These are phyloP conservation scores for Lichtheimia corymbifera DNA, from an alignment of 371 early-diverging fungal species.

Conservation along the genomic window DNA sequence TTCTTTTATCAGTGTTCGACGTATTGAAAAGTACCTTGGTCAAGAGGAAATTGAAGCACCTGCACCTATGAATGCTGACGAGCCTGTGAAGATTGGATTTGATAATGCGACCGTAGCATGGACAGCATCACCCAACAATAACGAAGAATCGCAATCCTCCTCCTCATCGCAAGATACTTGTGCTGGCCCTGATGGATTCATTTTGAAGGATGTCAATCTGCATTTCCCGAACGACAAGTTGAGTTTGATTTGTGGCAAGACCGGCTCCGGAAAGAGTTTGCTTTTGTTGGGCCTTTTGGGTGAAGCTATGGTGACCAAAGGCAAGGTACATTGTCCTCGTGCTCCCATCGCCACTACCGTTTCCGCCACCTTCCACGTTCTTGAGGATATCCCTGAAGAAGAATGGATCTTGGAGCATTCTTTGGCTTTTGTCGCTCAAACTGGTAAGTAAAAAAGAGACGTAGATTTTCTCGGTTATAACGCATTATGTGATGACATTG, in stretches of 20 bases:
- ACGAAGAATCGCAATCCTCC: slow-evolving; percentile 22
- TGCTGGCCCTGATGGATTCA: slow-evolving; percentile 37
- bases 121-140: slow-evolving; percentile 23
- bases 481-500: not conserved
- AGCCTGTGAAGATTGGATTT: slow-evolving; percentile 48
- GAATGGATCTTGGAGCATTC: slow-evolving; percentile 32
- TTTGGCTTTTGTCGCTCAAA: slow-evolving; percentile 37
- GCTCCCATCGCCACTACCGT: slow-evolving; percentile 32
- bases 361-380: slow-evolving; percentile 10
- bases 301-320: slow-evolving; percentile 46
- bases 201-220: slow-evolving; percentile 46
- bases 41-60: slow-evolving; percentile 68
- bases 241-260: slow-evolving; percentile 62
- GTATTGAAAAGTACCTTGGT: slow-evolving; percentile 75
- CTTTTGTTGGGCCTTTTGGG: slow-evolving; percentile 69
- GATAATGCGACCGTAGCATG: slow-evolving; percentile 48
- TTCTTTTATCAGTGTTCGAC: slow-evolving; percentile 34
- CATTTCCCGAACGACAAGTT: slow-evolving; percentile 61
- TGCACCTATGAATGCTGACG: slow-evolving; percentile 33
- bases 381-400: slow-evolving; percentile 13
- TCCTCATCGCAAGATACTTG: slow-evolving; percentile 7
- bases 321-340: slow-evolving; percentile 47
- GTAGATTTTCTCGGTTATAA: not conserved
- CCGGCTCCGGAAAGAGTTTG: slow-evolving; percentile 70
- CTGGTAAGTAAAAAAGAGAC: slow-evolving; percentile 17